Evolutionary conservation across 192 early-diverging fungal species (phyloP), one percentile per base, ranked within the genome.

Genomic region (Coemansia sp.): DNA sequence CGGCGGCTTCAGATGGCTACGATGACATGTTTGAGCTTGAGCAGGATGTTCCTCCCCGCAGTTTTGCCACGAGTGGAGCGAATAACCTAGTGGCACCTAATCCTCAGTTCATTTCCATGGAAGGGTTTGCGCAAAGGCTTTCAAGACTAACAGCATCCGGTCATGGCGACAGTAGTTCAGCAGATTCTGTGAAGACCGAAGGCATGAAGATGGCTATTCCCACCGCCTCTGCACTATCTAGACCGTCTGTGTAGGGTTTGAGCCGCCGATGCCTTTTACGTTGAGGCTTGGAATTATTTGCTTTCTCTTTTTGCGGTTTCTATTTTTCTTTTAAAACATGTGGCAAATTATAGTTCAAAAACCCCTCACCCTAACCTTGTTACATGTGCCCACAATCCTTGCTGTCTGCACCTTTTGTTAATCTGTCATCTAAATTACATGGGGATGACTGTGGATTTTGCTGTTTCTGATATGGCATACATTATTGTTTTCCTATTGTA

Each of bases 21-120:
- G 80, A 69, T 47, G 80, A 82, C 13, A 49, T 77, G 69, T 82
- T 82, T 71, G 80, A 82, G 75, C 69, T 82, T 43, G 80, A 82
- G 49, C 71, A 72, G 41, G 80, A 82, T 21, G 42, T 15, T 10
- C 61, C 75, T 26, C 15, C 41, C 10, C 68, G 58, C 48, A 6
- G 47, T 8, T 41, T 44, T 62, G 48, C 19, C 19, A 47, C 11
- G 40, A 58, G 42, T 43, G 57, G 57, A 38, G 53, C 42, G 61
- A 68, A 54, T 60, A 73, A 49, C 49, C 50, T 41, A 1, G 12
- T 68, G 12, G 65, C 75, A n/a, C 69, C 70, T 16, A 76, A 81
- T 37, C 70, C 74, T 38, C 59, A 61, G 64, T 76, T 81, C 47
- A 76, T 77, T 23, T 70, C 72, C 2, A 77, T 77, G 62, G 71